Conservation (phyloP, 2,329 filamentous ascomycete genomes). For the Fusarium sp. region DNA sequence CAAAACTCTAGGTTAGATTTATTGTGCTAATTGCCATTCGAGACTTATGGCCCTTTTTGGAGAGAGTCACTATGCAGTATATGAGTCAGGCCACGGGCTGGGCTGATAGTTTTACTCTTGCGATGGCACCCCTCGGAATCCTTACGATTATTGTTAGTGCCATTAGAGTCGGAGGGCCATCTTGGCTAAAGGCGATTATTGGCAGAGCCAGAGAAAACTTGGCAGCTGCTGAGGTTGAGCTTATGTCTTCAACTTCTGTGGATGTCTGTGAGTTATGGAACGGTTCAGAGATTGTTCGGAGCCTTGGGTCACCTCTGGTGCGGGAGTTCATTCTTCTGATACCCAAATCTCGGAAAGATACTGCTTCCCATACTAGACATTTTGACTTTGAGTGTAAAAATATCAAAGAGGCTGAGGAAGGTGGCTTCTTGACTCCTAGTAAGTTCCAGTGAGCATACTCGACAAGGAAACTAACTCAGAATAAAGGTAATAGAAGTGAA, state of each 20-base stretch:
- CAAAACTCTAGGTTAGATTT: accelerated
- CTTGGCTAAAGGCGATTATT: slow-evolving; percentile 56
- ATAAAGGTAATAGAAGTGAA: accelerated
- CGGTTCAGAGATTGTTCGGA: slow-evolving; percentile 49
- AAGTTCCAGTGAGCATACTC: accelerated
- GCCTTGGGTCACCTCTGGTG: background rate
- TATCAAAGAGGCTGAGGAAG: accelerated
- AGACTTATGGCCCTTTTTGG: slow-evolving; percentile 50
- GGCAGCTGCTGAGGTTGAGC: slow-evolving; percentile 53
- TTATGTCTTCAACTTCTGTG: slow-evolving; percentile 57
- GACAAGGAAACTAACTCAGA: accelerated
- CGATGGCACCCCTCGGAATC: slow-evolving; percentile 58
- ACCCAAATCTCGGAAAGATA: accelerated
- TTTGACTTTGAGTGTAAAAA: background rate
- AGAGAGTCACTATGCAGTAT: slow-evolving; percentile 60
- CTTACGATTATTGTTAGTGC: slow-evolving; percentile 56
- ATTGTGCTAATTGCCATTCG: accelerated
- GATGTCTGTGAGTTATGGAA: slow-evolving; percentile 59
- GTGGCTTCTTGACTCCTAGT: background rate
- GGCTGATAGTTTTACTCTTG: slow-evolving; percentile 58
- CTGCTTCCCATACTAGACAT: background rate
- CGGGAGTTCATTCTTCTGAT: background rate
- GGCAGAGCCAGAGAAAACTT: slow-evolving; percentile 57
- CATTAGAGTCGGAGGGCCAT: slow-evolving; percentile 57
- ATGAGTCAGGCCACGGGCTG: slow-evolving; percentile 55